These are phyloP conservation scores for Desmodesmus armatus DNA, from an alignment of 139 green algal species.

Conservation along the genomic window DNA sequence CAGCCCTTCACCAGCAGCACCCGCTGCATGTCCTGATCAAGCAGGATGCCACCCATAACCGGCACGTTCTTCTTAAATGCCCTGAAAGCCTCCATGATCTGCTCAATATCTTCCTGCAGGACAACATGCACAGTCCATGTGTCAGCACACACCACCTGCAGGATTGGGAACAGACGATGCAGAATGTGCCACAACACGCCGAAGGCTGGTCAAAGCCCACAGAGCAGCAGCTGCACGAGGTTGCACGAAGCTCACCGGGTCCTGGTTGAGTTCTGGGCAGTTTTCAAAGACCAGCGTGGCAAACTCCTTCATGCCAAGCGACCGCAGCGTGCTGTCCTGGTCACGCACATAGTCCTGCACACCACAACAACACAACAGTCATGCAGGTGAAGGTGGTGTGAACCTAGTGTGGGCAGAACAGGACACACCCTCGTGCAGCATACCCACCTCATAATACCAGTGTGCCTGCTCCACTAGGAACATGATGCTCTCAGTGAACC, in stretches of 20 bases:
- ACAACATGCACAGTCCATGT: not conserved
- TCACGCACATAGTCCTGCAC: slow-evolving; percentile 49
- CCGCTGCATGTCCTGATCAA: slow-evolving; percentile 83
- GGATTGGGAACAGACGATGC: not conserved
- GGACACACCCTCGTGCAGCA: not conserved
- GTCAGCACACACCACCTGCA: no score
- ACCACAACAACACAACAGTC: not conserved
- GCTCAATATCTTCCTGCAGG: slow-evolving; percentile 58
- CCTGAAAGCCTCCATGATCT: slow-evolving; percentile 88
- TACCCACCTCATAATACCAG: slow-evolving; percentile 96
- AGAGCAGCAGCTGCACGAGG: not conserved
- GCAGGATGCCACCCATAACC: slow-evolving; percentile 91
- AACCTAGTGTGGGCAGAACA: no score
- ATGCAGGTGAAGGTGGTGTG: not conserved
- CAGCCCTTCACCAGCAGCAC: slow-evolving; percentile 91
- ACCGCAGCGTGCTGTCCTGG: slow-evolving; percentile 21
- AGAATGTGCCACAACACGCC: not conserved
- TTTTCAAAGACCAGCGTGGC: slow-evolving; percentile 77
- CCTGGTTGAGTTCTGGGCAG: slow-evolving; percentile 76
- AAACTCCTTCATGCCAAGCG: slow-evolving; percentile 76
- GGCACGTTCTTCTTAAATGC: slow-evolving; percentile 89
- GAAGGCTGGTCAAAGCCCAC: not conserved
- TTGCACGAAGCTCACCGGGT: slow-evolving; percentile 47
- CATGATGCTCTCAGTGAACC: slow-evolving; percentile 89
- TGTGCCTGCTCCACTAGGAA: slow-evolving; percentile 96